A percentile compares a stretch with the other conserved stretches of the same genome.
phyloP scores from a whole-genome alignment of 176 grass and related monocot genomes.

The Musa beccarii region DNA sequence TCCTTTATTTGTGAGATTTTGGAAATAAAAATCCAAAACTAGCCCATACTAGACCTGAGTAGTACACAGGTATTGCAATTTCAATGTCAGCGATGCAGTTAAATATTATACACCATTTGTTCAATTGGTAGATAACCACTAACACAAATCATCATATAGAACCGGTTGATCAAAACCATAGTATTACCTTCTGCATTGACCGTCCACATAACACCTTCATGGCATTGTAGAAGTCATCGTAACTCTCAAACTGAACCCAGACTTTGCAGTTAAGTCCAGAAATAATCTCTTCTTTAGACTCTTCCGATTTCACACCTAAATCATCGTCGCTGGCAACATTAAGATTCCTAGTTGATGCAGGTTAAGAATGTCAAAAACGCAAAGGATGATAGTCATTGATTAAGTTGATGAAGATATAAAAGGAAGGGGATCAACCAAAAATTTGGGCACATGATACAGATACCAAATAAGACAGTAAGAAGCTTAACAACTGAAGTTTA shows the following conservation, averaged over 20 bases:
- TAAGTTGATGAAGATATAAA: neutral
- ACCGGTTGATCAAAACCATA: neutral
- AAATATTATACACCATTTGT: too few species aligned
- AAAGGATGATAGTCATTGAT: too few species aligned
- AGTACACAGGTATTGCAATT: too few species aligned
- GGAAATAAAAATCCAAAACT: too few species aligned
- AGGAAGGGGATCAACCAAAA: neutral
- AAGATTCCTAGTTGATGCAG: slow-evolving; percentile 50
- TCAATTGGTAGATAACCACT: slow-evolving; percentile 4
- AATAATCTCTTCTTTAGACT: slow-evolving; percentile 42
- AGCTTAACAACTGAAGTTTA: too few species aligned
- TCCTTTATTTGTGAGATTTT: too few species aligned
- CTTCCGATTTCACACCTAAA: slow-evolving; percentile 30
- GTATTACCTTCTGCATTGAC: slow-evolving; percentile 64
- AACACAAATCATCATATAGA: slow-evolving; percentile 3
- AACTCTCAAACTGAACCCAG: slow-evolving; percentile 76
- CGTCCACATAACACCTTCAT: slow-evolving; percentile 74
- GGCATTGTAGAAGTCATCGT: slow-evolving; percentile 71
- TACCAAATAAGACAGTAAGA: too few species aligned
- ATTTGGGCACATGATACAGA: too few species aligned
- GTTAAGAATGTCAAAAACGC: slow-evolving; percentile 23
- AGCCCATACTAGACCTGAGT: too few species aligned
- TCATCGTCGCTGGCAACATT: slow-evolving; percentile 62
- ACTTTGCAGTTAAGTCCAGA: slow-evolving; percentile 91
- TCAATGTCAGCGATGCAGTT: too few species aligned